Evolutionary conservation across 441 rosid genomes (phyloP).

Genomic region (Breynia disticha): DNA sequence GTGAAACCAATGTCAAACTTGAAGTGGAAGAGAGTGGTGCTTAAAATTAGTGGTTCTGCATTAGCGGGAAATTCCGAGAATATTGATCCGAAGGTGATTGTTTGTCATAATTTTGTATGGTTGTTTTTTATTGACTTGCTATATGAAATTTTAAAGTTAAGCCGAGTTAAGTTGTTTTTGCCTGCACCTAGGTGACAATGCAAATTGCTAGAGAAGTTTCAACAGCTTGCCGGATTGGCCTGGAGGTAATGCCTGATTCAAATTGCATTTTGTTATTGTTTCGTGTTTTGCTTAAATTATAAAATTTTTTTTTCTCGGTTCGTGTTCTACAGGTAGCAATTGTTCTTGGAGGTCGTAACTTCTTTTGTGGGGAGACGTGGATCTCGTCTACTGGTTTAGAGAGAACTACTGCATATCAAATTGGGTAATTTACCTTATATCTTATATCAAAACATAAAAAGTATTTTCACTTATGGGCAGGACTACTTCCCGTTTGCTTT

Average conservation of each 20-base stretch:
- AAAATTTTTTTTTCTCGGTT: not conserved
- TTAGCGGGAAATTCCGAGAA: slow-evolving; percentile 57
- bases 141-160: not conserved
- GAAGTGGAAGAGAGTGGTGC: slow-evolving; percentile 78
- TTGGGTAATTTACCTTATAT: slow-evolving; percentile 40
- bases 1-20: slow-evolving; percentile 36
- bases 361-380: slow-evolving; percentile 79
- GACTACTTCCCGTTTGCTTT: too few species aligned
- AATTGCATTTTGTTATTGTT: slow-evolving; percentile 6
- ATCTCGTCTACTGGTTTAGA: slow-evolving; percentile 66
- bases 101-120: not conserved
- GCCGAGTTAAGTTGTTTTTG: slow-evolving; percentile 3
- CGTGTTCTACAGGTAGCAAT: slow-evolving; percentile 49
- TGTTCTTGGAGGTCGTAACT: slow-evolving; percentile 85
- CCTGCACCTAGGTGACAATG: slow-evolving; percentile 44
- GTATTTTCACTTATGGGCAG: too few species aligned
- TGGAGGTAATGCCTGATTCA: slow-evolving; percentile 37
- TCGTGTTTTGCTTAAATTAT: not conserved
- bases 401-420: slow-evolving; percentile 76
- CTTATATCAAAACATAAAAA: not conserved
- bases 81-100: slow-evolving; percentile 71
- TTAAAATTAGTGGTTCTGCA: slow-evolving; percentile 80
- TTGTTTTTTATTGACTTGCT: slow-evolving; percentile 4
- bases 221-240: slow-evolving; percentile 59
- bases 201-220: slow-evolving; percentile 73